Evolutionary conservation across 2,329 filamentous ascomycete species (phyloP).

Genomic region (Colletotrichum falcatum): DNA sequence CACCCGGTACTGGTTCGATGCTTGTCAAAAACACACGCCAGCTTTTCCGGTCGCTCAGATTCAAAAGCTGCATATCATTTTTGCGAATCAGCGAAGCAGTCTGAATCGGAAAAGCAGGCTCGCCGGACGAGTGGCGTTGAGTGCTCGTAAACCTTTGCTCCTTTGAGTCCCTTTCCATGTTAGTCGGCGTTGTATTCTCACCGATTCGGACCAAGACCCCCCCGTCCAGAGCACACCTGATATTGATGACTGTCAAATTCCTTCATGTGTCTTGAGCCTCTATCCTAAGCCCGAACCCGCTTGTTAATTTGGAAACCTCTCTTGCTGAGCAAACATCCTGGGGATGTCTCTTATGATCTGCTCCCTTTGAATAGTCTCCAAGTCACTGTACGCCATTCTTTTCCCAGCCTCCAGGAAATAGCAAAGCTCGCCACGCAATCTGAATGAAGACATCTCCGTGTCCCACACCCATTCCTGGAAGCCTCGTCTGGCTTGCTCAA

Average conservation of each 20-base stretch:
- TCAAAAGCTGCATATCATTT: too few species aligned
- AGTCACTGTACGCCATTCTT: constrained; percentile 40
- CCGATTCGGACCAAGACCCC: too few species aligned
- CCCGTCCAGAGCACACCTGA: background rate
- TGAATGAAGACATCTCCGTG: constrained; percentile 35
- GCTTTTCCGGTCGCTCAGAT: too few species aligned
- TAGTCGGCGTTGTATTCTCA: too few species aligned
- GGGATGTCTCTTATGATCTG: constrained; percentile 36
- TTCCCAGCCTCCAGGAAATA: constrained; percentile 41
- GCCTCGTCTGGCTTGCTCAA: constrained; percentile 6
- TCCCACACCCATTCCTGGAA: constrained; percentile 38
- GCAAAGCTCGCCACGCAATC: constrained; percentile 39
- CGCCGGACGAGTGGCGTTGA: background rate
- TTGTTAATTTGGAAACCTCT: background rate
- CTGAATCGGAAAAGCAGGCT: background rate
- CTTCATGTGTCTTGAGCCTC: background rate
- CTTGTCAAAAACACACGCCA: background rate
- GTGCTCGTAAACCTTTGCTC: background rate
- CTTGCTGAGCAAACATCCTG: constrained; percentile 22
- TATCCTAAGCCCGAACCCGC: too few species aligned
- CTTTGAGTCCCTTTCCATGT: too few species aligned
- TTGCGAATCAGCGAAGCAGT: background rate
- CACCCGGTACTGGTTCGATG: background rate
- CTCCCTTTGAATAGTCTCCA: constrained; percentile 38
- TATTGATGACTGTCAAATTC: background rate